Base-by-base conservation (phyloP, 768 basidiomycete genomes). In the Leccinum fibrillosum region DNA sequence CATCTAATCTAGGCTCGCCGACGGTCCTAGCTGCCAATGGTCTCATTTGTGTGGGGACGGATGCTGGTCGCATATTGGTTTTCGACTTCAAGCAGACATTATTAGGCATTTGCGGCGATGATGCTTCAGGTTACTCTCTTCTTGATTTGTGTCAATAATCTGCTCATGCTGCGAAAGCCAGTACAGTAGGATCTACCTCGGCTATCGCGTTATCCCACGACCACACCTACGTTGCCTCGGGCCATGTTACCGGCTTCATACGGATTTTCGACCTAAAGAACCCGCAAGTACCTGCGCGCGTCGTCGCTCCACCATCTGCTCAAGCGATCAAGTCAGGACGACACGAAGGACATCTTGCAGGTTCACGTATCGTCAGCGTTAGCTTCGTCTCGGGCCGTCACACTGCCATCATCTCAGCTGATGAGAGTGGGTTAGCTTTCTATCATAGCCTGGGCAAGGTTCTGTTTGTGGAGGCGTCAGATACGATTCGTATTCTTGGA, bases 361-460 rank as follows among this genome's bases (percentile, higher is more conserved):
- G 90, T 11, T 89, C 91, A 2, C 82, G 83, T 15, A 94, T 99
- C 49, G 77, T 90, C 57, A 88, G 79, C 67, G 75, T 99, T 45
- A 87, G 84, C 28, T 99, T 99, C 67, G 83, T 98, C 8, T 94
- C 92, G 12, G 88, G 87, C 19, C 82, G 96, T 42, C 96, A 97
- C 65, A 98, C 97, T 2, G 94, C 93, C 5, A 82, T 98, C 52
- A 85, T 98, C 42, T 88, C 89, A 4, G 90, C 92, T 2, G 97
- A 98, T 69, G 91, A 96, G 57, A 76, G 81, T 63, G 97, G 97
- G 1, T 80, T 98, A 9, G 92, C 94, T 0, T 99, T 99, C 74
- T 97, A 92, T 69, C 95, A 98, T 73, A 91, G 89, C 55, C 77
- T 99, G 4, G 94, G 97, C 28, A 95, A 92, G 71, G 88, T 98